phyloP scores from a whole-genome alignment of 768 basidiomycete species.

The Paxillus involutus region DNA sequence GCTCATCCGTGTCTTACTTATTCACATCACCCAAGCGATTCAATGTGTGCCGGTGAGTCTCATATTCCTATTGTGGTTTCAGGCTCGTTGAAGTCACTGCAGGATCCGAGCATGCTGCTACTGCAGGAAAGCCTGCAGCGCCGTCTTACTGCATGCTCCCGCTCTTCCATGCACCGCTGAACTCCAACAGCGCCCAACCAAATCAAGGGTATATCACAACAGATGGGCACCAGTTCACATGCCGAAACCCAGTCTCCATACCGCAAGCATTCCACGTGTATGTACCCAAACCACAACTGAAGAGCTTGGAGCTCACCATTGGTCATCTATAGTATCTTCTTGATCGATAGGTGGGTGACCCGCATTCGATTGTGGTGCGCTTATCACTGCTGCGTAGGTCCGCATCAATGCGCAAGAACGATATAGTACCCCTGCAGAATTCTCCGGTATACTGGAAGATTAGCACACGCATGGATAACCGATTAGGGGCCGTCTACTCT shows the following conservation, averaged over 20 bases:
- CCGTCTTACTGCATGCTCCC: constrained; percentile 58
- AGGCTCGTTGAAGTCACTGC: not conserved
- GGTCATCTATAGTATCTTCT: constrained; percentile 12
- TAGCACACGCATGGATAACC: constrained; percentile 36
- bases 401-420: constrained; percentile 43
- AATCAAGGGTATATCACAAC: constrained; percentile 47
- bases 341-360: constrained; percentile 19
- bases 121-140: constrained; percentile 34
- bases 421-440: constrained; percentile 39
- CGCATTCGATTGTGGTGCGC: not conserved
- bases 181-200: constrained; percentile 15
- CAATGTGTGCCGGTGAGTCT: constrained; percentile 47
- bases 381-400: constrained; percentile 36
- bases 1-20: not conserved
- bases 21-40: constrained; percentile 36
- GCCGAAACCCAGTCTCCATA: constrained; percentile 48
- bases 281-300: constrained; percentile 17
- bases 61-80: not conserved
- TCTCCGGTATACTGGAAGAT: constrained; percentile 38
- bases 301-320: not conserved
- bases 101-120: constrained; percentile 52
- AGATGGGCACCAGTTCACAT: constrained; percentile 56
- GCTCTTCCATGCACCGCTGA: constrained; percentile 46
- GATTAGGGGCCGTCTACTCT: constrained; percentile 59
- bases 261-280: constrained; percentile 62